Base-by-base conservation (phyloP, 495 filamentous ascomycete species). In the Aspergillus conjunctus region DNA sequence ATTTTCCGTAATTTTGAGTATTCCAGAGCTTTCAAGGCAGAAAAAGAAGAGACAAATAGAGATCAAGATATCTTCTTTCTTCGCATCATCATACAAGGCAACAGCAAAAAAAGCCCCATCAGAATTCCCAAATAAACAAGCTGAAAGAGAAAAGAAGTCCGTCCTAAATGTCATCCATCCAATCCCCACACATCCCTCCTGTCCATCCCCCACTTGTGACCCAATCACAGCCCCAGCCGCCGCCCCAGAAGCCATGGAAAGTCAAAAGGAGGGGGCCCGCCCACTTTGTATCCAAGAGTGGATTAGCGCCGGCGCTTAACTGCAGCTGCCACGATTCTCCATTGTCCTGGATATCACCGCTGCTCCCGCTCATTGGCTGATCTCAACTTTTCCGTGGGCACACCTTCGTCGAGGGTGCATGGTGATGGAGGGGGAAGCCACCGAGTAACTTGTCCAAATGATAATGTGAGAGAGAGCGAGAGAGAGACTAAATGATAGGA, bases 291-390 rank as follows among this genome's bases (percentile, higher is more conserved):
- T 30, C 60, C 52, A 0, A 41, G 56, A 53, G 18, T 3, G 55
- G 61, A 0, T 49, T 67, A 64, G 65, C 52, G 59, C 62, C 62
- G 62, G 66, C 66, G 66, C 66, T 68, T 68, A 68, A 68, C 53
- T 60, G 58, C 65, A 67, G 64, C 49, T 64, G 54, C 60, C 58
- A 60, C 57, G 60, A 60, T 60, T 45, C 32, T 48, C 61, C 43
- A 58, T 60, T 56, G 53, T 59, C 32, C 48, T 56, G 48, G 52
- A 60, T 64, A 56, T 18, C 30, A 14, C 37, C 30, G 53, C 26
- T 41, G 15, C 6, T 17, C n/a, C 15, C 26, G 41, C 53, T 60
- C 21, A 60, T 65, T 65, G 58, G 58, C 45, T 60, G 45, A 41
- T 58, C 54, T 58, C 30, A 10, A 6, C 44, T 58, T 44, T 49